A percentile compares a stretch with the other conserved stretches of the same genome.
Conservation (phyloP, 495 filamentous ascomycete genomes). For the Talaromyces trachyspermus region DNA sequence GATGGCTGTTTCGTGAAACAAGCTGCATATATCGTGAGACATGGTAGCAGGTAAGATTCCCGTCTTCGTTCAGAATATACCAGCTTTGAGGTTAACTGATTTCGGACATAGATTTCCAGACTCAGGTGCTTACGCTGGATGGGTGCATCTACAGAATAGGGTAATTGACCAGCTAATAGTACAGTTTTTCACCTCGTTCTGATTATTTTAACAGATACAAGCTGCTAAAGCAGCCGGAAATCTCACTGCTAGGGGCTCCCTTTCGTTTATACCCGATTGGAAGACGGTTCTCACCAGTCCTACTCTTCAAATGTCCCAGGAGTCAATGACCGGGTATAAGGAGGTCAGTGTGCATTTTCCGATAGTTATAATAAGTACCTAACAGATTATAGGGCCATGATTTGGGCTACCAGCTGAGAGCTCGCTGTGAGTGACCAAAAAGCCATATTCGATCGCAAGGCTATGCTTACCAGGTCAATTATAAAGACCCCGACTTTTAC, state of each 20-base stretch:
- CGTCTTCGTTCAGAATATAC: background rate
- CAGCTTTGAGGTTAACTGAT: conserved; percentile 2
- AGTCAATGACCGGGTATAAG: conserved; percentile 48
- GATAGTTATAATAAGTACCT: conserved; percentile 30
- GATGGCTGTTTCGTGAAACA: conserved; percentile 46
- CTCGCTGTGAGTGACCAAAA: background rate
- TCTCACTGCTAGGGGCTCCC: conserved; percentile 32
- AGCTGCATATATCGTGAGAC: conserved; percentile 45
- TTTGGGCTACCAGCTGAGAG: conserved; percentile 5
- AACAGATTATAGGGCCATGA: conserved; percentile 13
- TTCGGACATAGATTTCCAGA: conserved; percentile 28
- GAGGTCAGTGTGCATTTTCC: conserved; percentile 26
- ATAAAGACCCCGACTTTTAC: conserved; percentile 44
- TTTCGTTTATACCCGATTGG: conserved; percentile 48
- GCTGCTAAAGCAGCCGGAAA: conserved; percentile 15
- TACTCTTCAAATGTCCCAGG: conserved; percentile 38
- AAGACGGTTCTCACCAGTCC: conserved; percentile 42
- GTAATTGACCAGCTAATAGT: conserved; percentile 13
- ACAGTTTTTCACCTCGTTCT: background rate
- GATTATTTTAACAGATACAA: conserved; percentile 27
- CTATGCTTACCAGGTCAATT: conserved; percentile 21
- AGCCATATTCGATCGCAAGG: conserved; percentile 15
- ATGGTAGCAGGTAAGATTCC: conserved; percentile 42
- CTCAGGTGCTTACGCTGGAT: conserved; percentile 43
- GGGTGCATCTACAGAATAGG: conserved; percentile 38